Evolutionary conservation across 1,284 basidiomycete genomes (phyloP), one percentile per base, ranked within the genome.

Genomic region (Apiotrichum domesticum): DNA sequence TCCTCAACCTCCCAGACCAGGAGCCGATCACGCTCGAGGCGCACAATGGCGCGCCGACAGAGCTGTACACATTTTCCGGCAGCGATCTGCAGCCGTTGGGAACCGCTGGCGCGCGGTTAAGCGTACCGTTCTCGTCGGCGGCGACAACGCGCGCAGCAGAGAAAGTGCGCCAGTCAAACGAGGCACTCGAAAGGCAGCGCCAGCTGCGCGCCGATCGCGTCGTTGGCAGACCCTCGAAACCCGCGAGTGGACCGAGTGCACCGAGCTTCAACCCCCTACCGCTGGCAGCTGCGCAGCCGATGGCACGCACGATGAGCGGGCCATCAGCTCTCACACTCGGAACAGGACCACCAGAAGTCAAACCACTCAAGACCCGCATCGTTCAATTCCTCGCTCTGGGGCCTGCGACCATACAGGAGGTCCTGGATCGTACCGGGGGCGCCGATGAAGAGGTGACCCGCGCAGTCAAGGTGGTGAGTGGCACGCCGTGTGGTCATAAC

Each of bases 311-410:
- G 33, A 41, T 56, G 35, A 62, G 60, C 46, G 60, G 60, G 8
- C 60, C 61, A 3, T 56, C 57, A 1, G 54, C 55, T 8, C 33
- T 52, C 14, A 53, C 46, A 3, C n/a, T 55, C 15, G 43, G 45
- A 1, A 47, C 21, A 21, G 21, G 21, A 21, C 47, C 29, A 56
- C 21, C 48, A 0, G 60, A 62, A 44, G 41, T 52, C 48, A 65
- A 72, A n/a, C 72, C 73, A 13, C 66, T 75, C 51, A 75, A 75
- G 56, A 75, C 73, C 11, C 58, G 69, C 15, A 72, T 75, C 2
- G 64, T 75, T 54, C 73, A 75, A 62, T 56, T 68, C 10, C 63
- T 75, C 5, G 72, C 72, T 2, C 57, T 75, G 7, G 73, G 73
- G 0, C 62, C 69, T 2, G 63, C 62, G 29, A 63, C 57, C 4